A percentile compares a stretch with the other conserved stretches of the same genome.
Conservation (phyloP, 2,329 filamentous ascomycete genomes). For the Fusarium dimerum region DNA sequence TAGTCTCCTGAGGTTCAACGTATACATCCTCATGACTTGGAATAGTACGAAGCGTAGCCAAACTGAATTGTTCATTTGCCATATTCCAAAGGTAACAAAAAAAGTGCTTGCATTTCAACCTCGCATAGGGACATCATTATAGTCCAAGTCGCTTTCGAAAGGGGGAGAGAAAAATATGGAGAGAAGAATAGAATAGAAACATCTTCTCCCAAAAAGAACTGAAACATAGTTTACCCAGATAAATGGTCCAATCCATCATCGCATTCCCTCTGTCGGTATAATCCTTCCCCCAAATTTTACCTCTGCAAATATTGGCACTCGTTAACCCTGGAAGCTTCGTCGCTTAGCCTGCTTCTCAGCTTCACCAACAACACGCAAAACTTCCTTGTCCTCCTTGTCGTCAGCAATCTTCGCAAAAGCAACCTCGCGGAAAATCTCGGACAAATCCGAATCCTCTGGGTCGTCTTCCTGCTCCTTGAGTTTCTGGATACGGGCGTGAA, state of each 20-base stretch:
- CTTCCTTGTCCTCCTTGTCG: constrained; percentile 73
- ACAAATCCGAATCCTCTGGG: constrained; percentile 66
- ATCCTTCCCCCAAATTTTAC: not conserved
- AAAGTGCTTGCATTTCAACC: too few relatives aligned
- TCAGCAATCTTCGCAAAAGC: constrained; percentile 92
- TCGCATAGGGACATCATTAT: too few relatives aligned
- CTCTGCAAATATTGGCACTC: not conserved
- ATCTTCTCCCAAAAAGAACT: too few relatives aligned
- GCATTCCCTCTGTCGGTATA: not conserved
- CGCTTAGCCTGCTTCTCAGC: constrained; percentile 51
- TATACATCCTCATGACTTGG: too few relatives aligned
- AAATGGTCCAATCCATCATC: not conserved
- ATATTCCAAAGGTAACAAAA: too few relatives aligned
- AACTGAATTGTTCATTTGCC: too few relatives aligned
- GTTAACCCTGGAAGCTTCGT: constrained; percentile 27
- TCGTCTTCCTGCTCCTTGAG: constrained; percentile 93
- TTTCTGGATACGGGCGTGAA: constrained; percentile 91
- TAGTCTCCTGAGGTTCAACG: too few relatives aligned
- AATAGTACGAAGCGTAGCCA: too few relatives aligned
- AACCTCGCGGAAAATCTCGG: constrained; percentile 78
- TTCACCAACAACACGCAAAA: constrained; percentile 65
- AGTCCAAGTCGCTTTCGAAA: too few relatives aligned
- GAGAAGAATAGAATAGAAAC: too few relatives aligned
- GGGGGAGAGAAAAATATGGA: too few relatives aligned
- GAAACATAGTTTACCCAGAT: not conserved